Conservation (phyloP, 1,139 yeast species). For the Schizosaccharomyces versatilis region DNA sequence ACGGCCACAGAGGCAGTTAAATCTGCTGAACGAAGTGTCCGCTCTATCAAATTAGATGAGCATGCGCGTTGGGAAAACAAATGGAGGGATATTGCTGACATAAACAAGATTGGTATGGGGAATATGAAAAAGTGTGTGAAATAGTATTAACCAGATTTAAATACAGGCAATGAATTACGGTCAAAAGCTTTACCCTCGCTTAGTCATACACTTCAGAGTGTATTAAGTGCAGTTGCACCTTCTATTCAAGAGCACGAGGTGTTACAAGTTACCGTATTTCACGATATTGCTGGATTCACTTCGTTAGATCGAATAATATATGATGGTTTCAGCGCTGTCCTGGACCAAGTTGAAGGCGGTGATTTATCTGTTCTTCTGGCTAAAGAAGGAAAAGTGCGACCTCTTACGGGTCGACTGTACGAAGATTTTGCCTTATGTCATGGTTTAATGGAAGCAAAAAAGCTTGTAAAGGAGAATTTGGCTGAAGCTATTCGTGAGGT, state of each 20-base stretch:
- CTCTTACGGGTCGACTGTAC: constrained; percentile 2
- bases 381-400: constrained; percentile 16
- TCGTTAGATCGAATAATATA: constrained; percentile 43
- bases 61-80: neutral
- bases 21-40: constrained; percentile 2
- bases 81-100: neutral
- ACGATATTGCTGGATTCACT: constrained; percentile 57
- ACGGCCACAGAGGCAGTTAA: constrained; percentile 1
- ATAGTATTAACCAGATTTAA: neutral
- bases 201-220: constrained; percentile 14
- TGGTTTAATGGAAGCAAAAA: constrained; percentile 73
- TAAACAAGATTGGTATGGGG: neutral
- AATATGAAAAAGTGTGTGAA: neutral
- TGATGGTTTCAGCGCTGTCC: constrained; percentile 51
- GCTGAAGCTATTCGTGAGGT: constrained; percentile 33
- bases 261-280: constrained; percentile 56
- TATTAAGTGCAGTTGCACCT: constrained; percentile 33
- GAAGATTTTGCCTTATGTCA: constrained; percentile 45
- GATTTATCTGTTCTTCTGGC: constrained; percentile 25
- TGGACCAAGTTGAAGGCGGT: constrained; percentile 8
- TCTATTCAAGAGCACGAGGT: constrained; percentile 43
- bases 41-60: neutral
- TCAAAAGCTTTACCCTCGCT: neutral
- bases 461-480: constrained; percentile 65
- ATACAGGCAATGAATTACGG: neutral